Percentiles rank a stretch among this genome's conserved stretches.
These are phyloP conservation scores for Lipomyces starkeyi DNA, from an alignment of 805 yeast genomes.

Conservation along the genomic window DNA sequence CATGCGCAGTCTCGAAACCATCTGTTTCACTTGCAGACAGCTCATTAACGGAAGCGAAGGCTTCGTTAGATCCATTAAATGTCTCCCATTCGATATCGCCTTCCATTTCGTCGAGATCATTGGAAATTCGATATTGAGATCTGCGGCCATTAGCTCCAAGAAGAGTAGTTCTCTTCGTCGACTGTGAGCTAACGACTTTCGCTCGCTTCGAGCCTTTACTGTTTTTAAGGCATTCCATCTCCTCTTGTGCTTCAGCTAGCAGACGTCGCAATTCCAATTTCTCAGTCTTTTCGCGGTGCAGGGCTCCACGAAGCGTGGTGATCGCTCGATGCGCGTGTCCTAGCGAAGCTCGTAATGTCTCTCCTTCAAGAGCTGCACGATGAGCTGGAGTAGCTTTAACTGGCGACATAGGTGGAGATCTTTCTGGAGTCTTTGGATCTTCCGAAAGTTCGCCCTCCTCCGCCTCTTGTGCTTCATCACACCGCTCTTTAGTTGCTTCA, in stretches of 20 bases:
- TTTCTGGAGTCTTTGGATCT: constrained; percentile 41
- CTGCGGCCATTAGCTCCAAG: constrained; percentile 26
- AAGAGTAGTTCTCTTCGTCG: constrained; percentile 12
- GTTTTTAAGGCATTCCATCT: constrained; percentile 35
- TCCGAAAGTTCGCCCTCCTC: constrained; percentile 30
- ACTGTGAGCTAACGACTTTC: not conserved
- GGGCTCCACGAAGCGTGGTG: constrained; percentile 59
- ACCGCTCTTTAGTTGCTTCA: not conserved
- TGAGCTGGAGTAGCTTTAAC: constrained; percentile 45
- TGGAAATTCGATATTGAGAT: constrained; percentile 29
- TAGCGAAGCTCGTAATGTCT: constrained; percentile 68
- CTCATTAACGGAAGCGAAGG: constrained; percentile 39
- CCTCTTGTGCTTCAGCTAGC: constrained; percentile 42
- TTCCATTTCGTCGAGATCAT: constrained; percentile 24
- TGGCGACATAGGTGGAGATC: constrained; percentile 46
- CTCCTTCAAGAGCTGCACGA: constrained; percentile 58
- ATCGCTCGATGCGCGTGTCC: constrained; percentile 68
- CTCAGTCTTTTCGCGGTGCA: constrained; percentile 54
- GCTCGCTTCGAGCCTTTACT: constrained; percentile 14
- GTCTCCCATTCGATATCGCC: constrained; percentile 37
- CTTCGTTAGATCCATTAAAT: constrained; percentile 35
- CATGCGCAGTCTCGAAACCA: constrained; percentile 38
- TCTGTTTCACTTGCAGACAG: constrained; percentile 41
- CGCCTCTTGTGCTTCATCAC: constrained; percentile 20
- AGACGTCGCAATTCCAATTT: constrained; percentile 48